Conservation (phyloP, 208 protist genomes). For the Crithidia expoeki region DNA sequence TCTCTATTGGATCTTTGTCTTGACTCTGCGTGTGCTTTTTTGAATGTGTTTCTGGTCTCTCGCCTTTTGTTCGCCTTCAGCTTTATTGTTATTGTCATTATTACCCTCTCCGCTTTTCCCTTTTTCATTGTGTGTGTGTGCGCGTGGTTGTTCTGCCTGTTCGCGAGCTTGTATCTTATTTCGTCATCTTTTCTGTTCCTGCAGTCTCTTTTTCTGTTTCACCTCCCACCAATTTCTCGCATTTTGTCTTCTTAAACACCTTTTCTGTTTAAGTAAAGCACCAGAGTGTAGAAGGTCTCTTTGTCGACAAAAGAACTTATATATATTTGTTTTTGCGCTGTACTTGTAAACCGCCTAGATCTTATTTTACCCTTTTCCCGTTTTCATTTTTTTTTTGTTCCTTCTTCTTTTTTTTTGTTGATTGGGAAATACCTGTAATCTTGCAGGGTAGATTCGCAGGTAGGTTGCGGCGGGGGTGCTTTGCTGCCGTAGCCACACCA, state of each 20-base stretch:
- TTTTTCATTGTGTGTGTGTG: neutral
- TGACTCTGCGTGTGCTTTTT: neutral
- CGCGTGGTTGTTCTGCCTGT: neutral
- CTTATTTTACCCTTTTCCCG: constrained; percentile 1
- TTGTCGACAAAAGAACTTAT: neutral
- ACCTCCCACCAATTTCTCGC: neutral
- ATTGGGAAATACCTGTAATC: neutral
- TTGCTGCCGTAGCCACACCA: no score
- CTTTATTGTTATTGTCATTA: neutral
- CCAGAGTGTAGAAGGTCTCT: no score
- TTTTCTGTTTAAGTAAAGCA: neutral
- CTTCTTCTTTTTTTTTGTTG: neutral
- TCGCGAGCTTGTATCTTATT: neutral
- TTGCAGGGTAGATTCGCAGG: neutral
- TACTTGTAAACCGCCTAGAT: neutral
- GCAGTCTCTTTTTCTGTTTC: neutral
- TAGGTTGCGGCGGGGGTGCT: no score
- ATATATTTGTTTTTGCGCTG: neutral
- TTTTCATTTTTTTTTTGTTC: neutral
- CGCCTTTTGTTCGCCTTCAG: neutral
- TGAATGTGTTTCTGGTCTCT: neutral
- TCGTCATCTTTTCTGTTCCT: neutral
- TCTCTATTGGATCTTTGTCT: constrained; percentile 1
- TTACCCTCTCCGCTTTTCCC: neutral
- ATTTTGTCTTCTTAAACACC: neutral